Base-by-base conservation (phyloP, 805 yeast genomes). In the Candida ascalaphidarum region DNA sequence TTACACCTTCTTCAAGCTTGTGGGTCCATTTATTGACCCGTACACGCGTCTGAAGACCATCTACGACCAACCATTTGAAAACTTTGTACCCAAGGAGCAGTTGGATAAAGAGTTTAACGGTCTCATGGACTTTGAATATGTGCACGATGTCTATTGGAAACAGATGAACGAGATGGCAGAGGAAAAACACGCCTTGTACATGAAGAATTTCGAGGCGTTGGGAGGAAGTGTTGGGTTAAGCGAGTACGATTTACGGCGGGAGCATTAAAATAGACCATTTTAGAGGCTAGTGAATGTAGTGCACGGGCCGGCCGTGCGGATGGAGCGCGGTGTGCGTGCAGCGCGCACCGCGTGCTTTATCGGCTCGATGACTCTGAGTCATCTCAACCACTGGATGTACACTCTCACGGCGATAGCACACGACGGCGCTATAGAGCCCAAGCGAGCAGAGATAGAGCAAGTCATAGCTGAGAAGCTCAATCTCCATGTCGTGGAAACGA, bases 1-100 rank as follows among this genome's bases (percentile, higher is more conserved):
- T 5, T 82, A 95, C 83, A 78, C 95, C 7, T 92, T 92, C 46
- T 61, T 92, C 41, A 88, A 82, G 59, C 61, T 92, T 37, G 88
- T 89, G 39, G 84, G 83, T 44, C 98, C 99, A 4, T 68, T 73
- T 37, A 62, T 73, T 29, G 80, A 73, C 41, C 77, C 77, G 6
- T 63, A 65, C 34, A 72, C 80, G 2, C 60, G 75, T 33, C 68
- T 67, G 52, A 73, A 73, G 46, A 65, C 74, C 5, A 58, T 69
- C 9, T 72, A 70, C 39, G 78, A 72, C 38, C 74, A 71, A 37
- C 76, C 77, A 2, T 71, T 71, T 37, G 71, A 61, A 27, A 61
- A 69, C 31, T 69, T 62, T 31, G 71, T 73, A 3, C 78, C 77
- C 7, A 51, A 55, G 25, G 59, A 68, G 27, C 77, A 73, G 41